These are phyloP conservation scores for Thraustochytrium sp. DNA, from an alignment of 352 stramenopile genomes.

Conservation along the genomic window DNA sequence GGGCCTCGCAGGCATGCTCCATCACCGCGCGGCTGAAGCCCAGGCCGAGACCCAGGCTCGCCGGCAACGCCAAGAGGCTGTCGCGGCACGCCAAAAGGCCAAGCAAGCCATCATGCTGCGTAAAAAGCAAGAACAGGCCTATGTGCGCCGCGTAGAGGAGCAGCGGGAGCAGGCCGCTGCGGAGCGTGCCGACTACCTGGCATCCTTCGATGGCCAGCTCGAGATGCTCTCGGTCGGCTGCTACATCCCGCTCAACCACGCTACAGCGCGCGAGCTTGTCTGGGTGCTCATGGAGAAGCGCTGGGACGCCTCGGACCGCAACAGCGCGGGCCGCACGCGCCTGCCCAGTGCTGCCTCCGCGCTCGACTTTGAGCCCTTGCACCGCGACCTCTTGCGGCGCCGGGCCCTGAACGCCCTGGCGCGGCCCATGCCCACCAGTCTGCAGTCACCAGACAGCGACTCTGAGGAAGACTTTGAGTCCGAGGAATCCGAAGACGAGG, in stretches of 20 bases:
- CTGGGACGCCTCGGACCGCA: not conserved
- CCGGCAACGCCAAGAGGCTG: not conserved
- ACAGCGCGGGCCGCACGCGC: not conserved
- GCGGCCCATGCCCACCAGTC: not conserved
- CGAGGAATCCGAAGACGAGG: not conserved
- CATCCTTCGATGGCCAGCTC: slow-evolving; percentile 2
- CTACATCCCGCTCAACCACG: slow-evolving; percentile 3
- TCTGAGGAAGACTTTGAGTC: slow-evolving; percentile 22
- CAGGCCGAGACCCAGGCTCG: slow-evolving; percentile 14
- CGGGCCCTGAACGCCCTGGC: not conserved
- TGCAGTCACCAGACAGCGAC: not conserved
- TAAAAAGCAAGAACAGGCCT: slow-evolving; percentile 33
- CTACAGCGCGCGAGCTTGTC: not conserved
- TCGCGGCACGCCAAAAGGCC: slow-evolving; percentile 20
- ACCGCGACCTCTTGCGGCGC: not conserved
- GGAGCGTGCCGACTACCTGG: not conserved
- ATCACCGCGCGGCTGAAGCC: not conserved
- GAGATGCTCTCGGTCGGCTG: slow-evolving; percentile 24
- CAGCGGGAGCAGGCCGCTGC: not conserved
- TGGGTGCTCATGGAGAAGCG: slow-evolving; percentile 8
- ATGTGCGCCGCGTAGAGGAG: slow-evolving; percentile 9
- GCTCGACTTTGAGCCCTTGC: not conserved
- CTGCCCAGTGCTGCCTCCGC: not conserved
- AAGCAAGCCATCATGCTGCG: slow-evolving; percentile 33
- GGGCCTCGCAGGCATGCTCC: slow-evolving; percentile 32